Conservation (phyloP, 2,329 filamentous ascomycete species). For the Didymella lethalis region DNA sequence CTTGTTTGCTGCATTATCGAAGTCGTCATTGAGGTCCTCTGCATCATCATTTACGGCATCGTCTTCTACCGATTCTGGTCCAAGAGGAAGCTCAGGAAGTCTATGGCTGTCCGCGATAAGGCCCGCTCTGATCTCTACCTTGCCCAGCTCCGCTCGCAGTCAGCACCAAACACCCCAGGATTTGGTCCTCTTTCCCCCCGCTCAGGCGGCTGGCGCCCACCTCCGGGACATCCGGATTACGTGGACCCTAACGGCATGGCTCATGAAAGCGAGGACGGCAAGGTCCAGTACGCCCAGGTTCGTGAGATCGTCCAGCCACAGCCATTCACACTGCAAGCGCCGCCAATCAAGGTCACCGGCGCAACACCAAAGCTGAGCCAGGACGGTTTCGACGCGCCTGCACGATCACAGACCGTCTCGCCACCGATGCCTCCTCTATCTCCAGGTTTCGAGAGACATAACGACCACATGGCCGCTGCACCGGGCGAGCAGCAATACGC, state of each 20-base stretch:
- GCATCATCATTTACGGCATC: slow-evolving; percentile 89
- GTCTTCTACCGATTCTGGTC: slow-evolving; percentile 98
- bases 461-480: slow-evolving; percentile 72
- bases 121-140: slow-evolving; percentile 96
- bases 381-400: slow-evolving; percentile 64
- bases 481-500: slow-evolving; percentile 86
- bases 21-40: slow-evolving; percentile 88
- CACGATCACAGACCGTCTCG: slow-evolving; percentile 49
- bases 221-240: slow-evolving; percentile 53
- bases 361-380: slow-evolving; percentile 76
- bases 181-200: slow-evolving; percentile 73
- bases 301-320: slow-evolving; percentile 59
- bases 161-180: slow-evolving; percentile 92
- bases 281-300: slow-evolving; percentile 49
- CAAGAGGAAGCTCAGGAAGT: slow-evolving; percentile 93
- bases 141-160: slow-evolving; percentile 72
- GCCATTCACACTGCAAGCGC: slow-evolving; percentile 86
- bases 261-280: slow-evolving; percentile 59
- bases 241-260: slow-evolving; percentile 58
- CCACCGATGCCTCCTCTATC: slow-evolving; percentile 46
- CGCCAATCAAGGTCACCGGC: slow-evolving; percentile 78
- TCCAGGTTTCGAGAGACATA: slow-evolving; percentile 56
- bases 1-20: slow-evolving; percentile 98
- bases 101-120: slow-evolving; percentile 94
- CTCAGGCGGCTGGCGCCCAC: slow-evolving; percentile 59